Conservation (phyloP, 1,284 basidiomycete species). For the Apiotrichum mycotoxinovorans region DNA sequence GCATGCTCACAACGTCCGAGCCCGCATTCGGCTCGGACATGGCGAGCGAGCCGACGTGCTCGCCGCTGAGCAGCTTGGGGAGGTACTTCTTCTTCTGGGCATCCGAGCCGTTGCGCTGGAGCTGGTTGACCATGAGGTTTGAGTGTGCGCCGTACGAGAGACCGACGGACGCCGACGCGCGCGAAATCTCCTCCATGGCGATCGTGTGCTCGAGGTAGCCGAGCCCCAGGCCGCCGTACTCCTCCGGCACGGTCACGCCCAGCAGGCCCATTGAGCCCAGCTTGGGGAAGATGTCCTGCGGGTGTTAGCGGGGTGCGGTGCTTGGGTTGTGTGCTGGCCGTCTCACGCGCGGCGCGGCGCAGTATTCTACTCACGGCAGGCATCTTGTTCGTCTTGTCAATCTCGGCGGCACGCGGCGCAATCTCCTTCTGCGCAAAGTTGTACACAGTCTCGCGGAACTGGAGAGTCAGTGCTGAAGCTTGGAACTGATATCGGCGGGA, state of each 20-base stretch:
- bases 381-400: slow-evolving; percentile 76
- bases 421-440: slow-evolving; percentile 76
- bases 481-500: not conserved
- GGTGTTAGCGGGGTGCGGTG: not conserved
- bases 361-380: slow-evolving; percentile 60
- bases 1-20: slow-evolving; percentile 91
- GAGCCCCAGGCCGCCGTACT: slow-evolving; percentile 72
- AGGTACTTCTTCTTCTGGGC: slow-evolving; percentile 84
- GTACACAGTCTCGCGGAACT: slow-evolving; percentile 75
- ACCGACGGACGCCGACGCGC: slow-evolving; percentile 83
- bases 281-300: slow-evolving; percentile 81
- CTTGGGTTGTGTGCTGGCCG: not conserved
- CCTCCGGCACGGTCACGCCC: slow-evolving; percentile 74
- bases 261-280: slow-evolving; percentile 70
- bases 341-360: not conserved
- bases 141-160: slow-evolving; percentile 90
- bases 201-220: slow-evolving; percentile 86
- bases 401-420: slow-evolving; percentile 73
- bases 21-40: slow-evolving; percentile 91
- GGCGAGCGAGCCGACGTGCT: slow-evolving; percentile 82
- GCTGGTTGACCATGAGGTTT: slow-evolving; percentile 72
- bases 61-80: slow-evolving; percentile 72
- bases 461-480: not conserved
- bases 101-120: slow-evolving; percentile 70
- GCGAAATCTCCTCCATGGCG: slow-evolving; percentile 88